These are phyloP conservation scores for Ogataea pilisensis DNA, from an alignment of 805 yeast species.

Conservation along the genomic window DNA sequence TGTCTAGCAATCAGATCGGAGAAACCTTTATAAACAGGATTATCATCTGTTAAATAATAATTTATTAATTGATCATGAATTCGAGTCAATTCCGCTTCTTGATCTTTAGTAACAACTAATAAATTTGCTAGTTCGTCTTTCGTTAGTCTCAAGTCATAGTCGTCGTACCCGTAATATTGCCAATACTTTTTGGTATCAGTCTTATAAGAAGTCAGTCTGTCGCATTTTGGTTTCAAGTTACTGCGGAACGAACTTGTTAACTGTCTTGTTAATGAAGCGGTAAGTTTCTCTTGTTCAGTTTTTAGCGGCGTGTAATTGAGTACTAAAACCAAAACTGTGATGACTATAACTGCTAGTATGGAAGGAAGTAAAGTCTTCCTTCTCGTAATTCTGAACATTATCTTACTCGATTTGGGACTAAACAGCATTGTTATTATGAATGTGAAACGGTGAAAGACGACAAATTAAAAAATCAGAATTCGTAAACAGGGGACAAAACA, in stretches of 20 bases:
- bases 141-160: slow-evolving; percentile 18
- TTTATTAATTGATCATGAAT: slow-evolving; percentile 19
- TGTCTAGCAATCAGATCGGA: slow-evolving; percentile 7
- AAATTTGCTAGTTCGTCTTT: slow-evolving; percentile 18
- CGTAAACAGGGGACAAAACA: not conserved
- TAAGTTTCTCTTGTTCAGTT: slow-evolving; percentile 12
- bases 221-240: slow-evolving; percentile 22
- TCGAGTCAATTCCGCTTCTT: slow-evolving; percentile 21
- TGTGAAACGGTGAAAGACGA: too few relatives aligned
- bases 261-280: slow-evolving; percentile 13
- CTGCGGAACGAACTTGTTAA: slow-evolving; percentile 8
- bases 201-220: slow-evolving; percentile 23
- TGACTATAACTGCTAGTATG: not conserved
- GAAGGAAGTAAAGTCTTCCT: slow-evolving; percentile 1
- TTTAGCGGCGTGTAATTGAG: slow-evolving; percentile 9
- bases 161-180: slow-evolving; percentile 31
- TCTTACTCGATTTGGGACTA: not conserved
- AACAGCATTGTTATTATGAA: not conserved
- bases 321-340: slow-evolving; percentile 4
- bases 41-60: slow-evolving; percentile 12
- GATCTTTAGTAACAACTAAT: slow-evolving; percentile 19
- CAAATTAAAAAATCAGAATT: too few relatives aligned
- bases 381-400: slow-evolving; percentile 2
- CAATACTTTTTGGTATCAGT: slow-evolving; percentile 20
- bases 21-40: slow-evolving; percentile 13